Evolutionary conservation across 441 rosid genomes (phyloP).

Genomic region (Pelargonium cotyledonis): DNA sequence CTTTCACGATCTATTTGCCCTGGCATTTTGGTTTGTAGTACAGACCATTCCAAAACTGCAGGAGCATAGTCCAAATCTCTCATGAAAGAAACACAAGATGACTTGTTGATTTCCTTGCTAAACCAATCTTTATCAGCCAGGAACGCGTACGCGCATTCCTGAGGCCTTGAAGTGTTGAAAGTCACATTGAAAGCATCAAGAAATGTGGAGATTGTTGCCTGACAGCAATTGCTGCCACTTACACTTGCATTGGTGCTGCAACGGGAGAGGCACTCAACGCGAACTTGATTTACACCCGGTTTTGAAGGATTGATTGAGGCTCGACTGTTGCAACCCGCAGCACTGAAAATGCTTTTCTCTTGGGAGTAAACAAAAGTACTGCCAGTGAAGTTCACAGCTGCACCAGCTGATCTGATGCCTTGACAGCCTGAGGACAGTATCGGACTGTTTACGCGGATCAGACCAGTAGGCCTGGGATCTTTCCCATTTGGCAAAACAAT

Average conservation of each 20-base stretch:
- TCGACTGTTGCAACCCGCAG: background rate
- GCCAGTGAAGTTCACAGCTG: background rate
- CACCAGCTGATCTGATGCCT: background rate
- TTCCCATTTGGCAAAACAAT: background rate
- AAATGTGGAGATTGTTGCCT: background rate
- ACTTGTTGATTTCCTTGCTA: background rate
- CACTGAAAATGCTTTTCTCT: background rate
- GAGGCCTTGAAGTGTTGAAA: background rate
- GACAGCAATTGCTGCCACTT: background rate
- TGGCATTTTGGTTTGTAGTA: background rate
- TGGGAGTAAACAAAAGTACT: constrained; percentile 1
- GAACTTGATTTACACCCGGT: background rate
- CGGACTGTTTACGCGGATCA: background rate
- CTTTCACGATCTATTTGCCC: background rate
- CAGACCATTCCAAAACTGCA: background rate
- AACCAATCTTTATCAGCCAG: background rate
- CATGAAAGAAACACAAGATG: background rate
- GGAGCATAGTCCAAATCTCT: background rate
- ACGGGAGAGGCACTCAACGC: background rate
- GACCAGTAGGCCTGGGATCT: background rate
- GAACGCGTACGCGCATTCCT: background rate
- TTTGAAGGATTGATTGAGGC: background rate
- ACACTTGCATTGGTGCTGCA: background rate
- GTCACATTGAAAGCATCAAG: background rate
- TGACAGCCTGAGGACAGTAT: background rate